Evolutionary conservation across 2,329 filamentous ascomycete species (phyloP).

Genomic region (Arthroderma sp.): DNA sequence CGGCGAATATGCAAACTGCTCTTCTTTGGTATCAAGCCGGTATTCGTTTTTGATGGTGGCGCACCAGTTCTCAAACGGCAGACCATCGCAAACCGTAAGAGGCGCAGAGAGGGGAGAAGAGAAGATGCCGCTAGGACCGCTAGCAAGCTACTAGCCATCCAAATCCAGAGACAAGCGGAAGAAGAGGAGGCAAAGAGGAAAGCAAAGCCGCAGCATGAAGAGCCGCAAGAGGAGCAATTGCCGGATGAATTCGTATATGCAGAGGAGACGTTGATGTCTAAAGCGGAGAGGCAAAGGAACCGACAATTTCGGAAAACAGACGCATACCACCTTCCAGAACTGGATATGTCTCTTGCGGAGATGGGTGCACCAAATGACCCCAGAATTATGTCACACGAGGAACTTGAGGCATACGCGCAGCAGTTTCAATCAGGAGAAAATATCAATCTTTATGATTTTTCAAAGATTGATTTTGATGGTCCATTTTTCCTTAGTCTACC

Average conservation of each 20-base stretch:
- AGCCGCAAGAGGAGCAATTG: constrained; percentile 53
- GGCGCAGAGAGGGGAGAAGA: constrained; percentile 69
- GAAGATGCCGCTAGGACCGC: constrained; percentile 91
- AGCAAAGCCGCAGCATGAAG: constrained; percentile 27
- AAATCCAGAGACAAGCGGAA: constrained; percentile 83
- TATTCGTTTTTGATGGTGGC: constrained; percentile 96
- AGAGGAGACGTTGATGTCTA: constrained; percentile 73
- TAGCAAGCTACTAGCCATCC: constrained; percentile 78
- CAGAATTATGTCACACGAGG: constrained; percentile 88
- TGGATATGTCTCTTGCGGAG: constrained; percentile 62
- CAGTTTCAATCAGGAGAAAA: constrained; percentile 91
- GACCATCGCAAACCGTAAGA: constrained; percentile 69
- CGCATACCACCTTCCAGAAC: constrained; percentile 83
- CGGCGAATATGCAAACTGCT: constrained; percentile 94
- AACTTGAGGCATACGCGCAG: constrained; percentile 82
- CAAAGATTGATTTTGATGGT: constrained; percentile 95
- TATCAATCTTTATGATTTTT: constrained; percentile 82
- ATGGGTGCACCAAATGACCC: constrained; percentile 90
- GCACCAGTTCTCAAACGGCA: constrained; percentile 83
- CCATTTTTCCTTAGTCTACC: constrained; percentile 90
- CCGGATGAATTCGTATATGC: constrained; percentile 73
- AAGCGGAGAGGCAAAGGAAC: constrained; percentile 59
- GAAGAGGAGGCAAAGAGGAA: constrained; percentile 59
- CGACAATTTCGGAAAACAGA: constrained; percentile 83
- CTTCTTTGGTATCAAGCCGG: constrained; percentile 89